Base-by-base conservation (phyloP, 208 protist genomes). In the Balamuthia mandrillaris region DNA sequence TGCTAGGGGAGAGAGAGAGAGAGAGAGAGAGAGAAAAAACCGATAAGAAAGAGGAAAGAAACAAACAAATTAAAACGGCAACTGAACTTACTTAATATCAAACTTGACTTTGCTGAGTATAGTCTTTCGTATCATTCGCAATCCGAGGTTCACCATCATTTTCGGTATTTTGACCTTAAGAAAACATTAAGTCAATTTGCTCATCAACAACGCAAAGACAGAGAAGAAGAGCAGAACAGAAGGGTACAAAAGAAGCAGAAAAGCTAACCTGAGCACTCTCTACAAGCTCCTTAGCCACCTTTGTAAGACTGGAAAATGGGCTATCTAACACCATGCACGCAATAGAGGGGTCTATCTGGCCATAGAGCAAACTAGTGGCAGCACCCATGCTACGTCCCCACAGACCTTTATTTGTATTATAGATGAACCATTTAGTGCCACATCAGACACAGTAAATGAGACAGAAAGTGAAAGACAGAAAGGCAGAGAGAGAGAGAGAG, bases 361-460 rank as follows among this genome's bases (percentile, higher is more conserved):
- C 94, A 85, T 98, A 98, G 93, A 98, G 96, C 88, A 98, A 95
- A 29, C 93, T 72, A 18, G 96, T 97, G 9, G 96, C 96, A 1
- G 96, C 96, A 33, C 96, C 96, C 96, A 98, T 98, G 84, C 94
- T 96, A 52, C 96, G n/a, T n/a, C n/a, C n/a, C n/a, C n/a, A n/a
- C n/a, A n/a, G n/a, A n/a, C n/a, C n/a, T n/a, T n/a, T n/a, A n/a
- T n/a, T n/a, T n/a, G n/a, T n/a, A n/a, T n/a, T n/a, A n/a, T n/a
- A n/a, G n/a, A n/a, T n/a, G n/a, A n/a, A n/a, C n/a, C n/a, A n/a
- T n/a, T n/a, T n/a, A n/a, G n/a, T n/a, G n/a, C n/a, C n/a, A n/a
- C n/a, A n/a, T n/a, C n/a, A n/a, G n/a, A n/a, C n/a, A n/a, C n/a
- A n/a, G n/a, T n/a, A n/a, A n/a, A n/a, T n/a, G n/a, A n/a, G n/a